These are phyloP conservation scores for Pleurotus djamor DNA, from an alignment of 768 basidiomycete genomes.

Conservation along the genomic window DNA sequence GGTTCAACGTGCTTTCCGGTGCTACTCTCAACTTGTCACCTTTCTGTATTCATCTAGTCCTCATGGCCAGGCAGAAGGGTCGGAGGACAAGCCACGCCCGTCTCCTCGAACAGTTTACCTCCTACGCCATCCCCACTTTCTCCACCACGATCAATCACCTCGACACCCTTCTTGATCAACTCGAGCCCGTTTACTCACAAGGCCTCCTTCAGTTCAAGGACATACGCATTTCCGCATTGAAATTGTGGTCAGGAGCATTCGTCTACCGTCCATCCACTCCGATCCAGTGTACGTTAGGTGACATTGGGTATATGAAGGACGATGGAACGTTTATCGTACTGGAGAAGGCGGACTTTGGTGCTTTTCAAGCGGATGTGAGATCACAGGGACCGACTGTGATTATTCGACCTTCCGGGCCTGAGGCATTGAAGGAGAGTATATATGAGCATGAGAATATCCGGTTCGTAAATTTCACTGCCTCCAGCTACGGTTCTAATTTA, in stretches of 20 bases:
- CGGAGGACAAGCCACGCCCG: not conserved
- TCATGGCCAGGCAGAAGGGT: not conserved
- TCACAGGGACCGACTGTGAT: too few relatives aligned
- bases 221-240: not conserved
- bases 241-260: not conserved
- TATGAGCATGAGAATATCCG: not conserved
- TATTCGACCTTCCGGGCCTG: too few relatives aligned
- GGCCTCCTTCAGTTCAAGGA: not conserved
- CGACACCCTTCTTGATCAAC: not conserved
- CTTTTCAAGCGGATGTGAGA: too few relatives aligned
- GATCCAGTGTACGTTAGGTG: not conserved
- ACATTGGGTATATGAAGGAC: not conserved
- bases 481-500: not conserved
- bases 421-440: too few relatives aligned
- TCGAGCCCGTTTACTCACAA: not conserved
- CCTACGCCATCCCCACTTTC: not conserved
- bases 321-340: not conserved
- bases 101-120: slow-evolving; percentile 1
- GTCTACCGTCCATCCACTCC: not conserved
- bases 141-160: not conserved
- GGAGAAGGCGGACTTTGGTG: not conserved
- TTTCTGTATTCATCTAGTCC: too few relatives aligned
- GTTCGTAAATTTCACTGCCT: not conserved
- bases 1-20: too few relatives aligned
- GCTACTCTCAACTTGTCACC: too few relatives aligned